Percentiles rank a stretch among this genome's conserved stretches.
Conservation (phyloP, 331 rosid species). For the Stylosanthes scabra region DNA sequence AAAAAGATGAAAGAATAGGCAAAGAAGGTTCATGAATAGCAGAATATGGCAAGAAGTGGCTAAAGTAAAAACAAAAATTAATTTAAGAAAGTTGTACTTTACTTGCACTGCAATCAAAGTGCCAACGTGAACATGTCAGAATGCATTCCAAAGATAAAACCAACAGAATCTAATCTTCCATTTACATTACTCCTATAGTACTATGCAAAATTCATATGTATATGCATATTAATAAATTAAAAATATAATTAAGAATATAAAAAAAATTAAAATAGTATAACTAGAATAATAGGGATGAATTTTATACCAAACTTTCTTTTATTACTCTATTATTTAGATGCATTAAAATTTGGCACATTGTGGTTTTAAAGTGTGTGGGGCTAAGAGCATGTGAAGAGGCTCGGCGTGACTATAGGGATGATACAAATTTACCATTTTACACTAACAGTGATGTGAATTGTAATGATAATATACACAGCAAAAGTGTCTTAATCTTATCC, state of each 20-base stretch:
- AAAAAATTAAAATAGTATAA: no score
- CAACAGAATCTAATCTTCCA: conserved; percentile 33
- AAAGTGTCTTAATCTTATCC: background rate
- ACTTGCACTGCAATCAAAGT: conserved; percentile 48
- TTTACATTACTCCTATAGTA: background rate
- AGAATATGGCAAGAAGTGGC: conserved; percentile 34
- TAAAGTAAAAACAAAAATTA: conserved; percentile 46
- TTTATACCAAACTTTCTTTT: no score
- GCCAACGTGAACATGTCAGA: conserved; percentile 43
- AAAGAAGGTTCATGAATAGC: conserved; percentile 13
- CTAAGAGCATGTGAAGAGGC: background rate
- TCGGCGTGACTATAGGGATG: background rate
- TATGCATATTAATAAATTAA: no score
- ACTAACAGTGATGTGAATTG: background rate
- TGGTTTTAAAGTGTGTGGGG: background rate
- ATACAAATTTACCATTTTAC: background rate
- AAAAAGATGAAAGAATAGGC: background rate
- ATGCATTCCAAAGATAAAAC: conserved; percentile 18
- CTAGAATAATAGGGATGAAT: no score
- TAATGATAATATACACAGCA: background rate
- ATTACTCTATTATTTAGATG: background rate
- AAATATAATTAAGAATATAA: no score
- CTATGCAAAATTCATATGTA: background rate
- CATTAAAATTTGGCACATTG: background rate
- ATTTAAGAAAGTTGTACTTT: conserved; percentile 43